Conservation (phyloP, 495 filamentous ascomycete genomes). For the Chaetomium cochliodes region DNA sequence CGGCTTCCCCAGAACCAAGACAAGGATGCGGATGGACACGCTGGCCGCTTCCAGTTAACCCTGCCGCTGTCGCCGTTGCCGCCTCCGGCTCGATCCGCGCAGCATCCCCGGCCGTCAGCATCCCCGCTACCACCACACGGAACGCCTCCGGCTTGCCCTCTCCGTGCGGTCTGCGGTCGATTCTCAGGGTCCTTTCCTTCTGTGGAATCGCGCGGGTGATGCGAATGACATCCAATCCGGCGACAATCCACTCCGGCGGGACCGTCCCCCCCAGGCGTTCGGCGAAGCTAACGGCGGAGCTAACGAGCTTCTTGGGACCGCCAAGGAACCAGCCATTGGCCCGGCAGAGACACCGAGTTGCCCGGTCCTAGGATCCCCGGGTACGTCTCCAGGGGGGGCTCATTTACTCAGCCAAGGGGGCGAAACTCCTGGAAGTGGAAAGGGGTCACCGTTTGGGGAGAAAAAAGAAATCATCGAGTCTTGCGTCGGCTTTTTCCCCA, state of each 20-base stretch:
- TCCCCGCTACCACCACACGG: background rate
- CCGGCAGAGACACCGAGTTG: background rate
- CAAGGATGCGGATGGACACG: background rate
- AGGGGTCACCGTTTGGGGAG: background rate
- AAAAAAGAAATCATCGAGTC: background rate
- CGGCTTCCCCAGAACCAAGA: background rate
- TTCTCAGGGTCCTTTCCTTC: background rate
- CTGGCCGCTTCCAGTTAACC: background rate
- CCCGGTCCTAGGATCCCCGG: slow-evolving; percentile 3
- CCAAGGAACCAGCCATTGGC: slow-evolving; percentile 11
- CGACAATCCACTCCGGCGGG: slow-evolving; percentile 8
- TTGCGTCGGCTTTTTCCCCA: background rate
- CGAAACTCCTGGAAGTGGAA: background rate
- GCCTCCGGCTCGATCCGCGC: background rate
- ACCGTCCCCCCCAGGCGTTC: background rate
- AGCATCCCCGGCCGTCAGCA: background rate
- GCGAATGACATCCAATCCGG: slow-evolving; percentile 6
- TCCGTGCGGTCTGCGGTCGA: background rate
- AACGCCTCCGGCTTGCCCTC: slow-evolving; percentile 2
- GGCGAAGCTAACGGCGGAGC: slow-evolving; percentile 6
- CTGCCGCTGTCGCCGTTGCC: background rate
- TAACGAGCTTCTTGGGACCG: slow-evolving; percentile 10
- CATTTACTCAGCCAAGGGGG: background rate
- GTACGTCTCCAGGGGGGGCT: slow-evolving; percentile 5
- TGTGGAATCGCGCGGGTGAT: background rate